These are phyloP conservation scores for Viola odorata DNA, from an alignment of 345 rosid species.

Conservation along the genomic window DNA sequence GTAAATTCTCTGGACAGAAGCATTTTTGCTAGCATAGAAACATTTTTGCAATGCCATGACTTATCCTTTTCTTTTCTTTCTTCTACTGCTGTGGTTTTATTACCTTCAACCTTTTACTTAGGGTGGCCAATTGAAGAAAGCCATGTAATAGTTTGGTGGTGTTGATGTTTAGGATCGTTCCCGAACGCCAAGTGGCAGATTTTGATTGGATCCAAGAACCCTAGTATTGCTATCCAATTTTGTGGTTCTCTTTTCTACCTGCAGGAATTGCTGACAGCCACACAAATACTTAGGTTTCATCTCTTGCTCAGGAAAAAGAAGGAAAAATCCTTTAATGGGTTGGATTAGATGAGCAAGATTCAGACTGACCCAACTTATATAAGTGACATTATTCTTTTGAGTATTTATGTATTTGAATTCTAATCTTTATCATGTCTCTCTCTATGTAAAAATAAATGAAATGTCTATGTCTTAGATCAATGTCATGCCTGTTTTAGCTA, in stretches of 20 bases:
- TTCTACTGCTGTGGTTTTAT: background rate
- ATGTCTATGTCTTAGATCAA: too few relatives aligned
- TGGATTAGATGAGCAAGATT: too few relatives aligned
- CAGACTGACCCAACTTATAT: too few relatives aligned
- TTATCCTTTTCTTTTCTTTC: background rate
- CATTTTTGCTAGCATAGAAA: conserved; percentile 8
- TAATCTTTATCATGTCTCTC: too few relatives aligned
- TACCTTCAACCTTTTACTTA: background rate
- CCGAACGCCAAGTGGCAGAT: background rate
- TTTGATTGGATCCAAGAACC: background rate
- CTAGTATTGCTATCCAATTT: conserved; percentile 15
- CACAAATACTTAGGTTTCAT: background rate
- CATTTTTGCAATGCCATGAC: conserved; percentile 24
- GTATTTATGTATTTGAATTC: too few relatives aligned
- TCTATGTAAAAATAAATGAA: too few relatives aligned
- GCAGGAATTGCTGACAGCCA: conserved; percentile 1
- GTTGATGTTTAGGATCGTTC: background rate
- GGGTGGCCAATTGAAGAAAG: too few relatives aligned
- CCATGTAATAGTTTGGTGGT: background rate
- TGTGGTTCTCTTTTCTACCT: conserved; percentile 16
- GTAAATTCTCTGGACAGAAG: conserved; percentile 16
- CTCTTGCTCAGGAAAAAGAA: background rate
- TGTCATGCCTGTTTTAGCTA: background rate
- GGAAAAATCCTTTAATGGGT: too few relatives aligned
- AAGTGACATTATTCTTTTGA: too few relatives aligned